phyloP scores from a whole-genome alignment of 2,329 filamentous ascomycete genomes.

The Trichoderma sp. region DNA sequence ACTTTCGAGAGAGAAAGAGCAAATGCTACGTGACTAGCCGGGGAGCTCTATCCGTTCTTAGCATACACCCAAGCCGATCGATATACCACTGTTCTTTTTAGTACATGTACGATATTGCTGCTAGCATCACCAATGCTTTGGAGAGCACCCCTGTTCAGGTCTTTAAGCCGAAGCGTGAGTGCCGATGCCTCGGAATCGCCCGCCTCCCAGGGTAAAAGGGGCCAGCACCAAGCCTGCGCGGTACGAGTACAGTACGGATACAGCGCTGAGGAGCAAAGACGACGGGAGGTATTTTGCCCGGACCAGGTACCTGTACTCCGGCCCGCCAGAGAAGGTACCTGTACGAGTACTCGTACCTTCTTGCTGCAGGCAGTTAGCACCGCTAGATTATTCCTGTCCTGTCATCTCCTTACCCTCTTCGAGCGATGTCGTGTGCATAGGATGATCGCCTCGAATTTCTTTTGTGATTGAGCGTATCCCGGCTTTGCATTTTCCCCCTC shows the following conservation, averaged over 20 bases:
- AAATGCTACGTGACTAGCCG: not conserved
- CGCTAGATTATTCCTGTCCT: not conserved
- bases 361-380: not conserved
- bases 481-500: not conserved
- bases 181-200: constrained; percentile 23
- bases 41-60: not conserved
- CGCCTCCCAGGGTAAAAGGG: constrained; percentile 16
- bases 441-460: constrained; percentile 7
- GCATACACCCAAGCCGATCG: not conserved
- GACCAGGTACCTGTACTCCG: not conserved
- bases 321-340: not conserved
- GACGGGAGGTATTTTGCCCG: not conserved
- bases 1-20: not conserved
- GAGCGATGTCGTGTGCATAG: constrained; percentile 9
- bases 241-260: not conserved
- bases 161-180: constrained; percentile 11
- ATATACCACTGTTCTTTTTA: not conserved
- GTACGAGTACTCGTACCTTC: not conserved
- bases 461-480: constrained; percentile 4
- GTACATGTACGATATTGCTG: not conserved
- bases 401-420: not conserved
- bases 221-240: not conserved
- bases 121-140: not conserved
- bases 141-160: constrained; percentile 11
- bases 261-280: not conserved